Evolutionary conservation across 2,329 filamentous ascomycete genomes (phyloP), one percentile per base, ranked within the genome.

Genomic region (Fusarium praegraminearum): DNA sequence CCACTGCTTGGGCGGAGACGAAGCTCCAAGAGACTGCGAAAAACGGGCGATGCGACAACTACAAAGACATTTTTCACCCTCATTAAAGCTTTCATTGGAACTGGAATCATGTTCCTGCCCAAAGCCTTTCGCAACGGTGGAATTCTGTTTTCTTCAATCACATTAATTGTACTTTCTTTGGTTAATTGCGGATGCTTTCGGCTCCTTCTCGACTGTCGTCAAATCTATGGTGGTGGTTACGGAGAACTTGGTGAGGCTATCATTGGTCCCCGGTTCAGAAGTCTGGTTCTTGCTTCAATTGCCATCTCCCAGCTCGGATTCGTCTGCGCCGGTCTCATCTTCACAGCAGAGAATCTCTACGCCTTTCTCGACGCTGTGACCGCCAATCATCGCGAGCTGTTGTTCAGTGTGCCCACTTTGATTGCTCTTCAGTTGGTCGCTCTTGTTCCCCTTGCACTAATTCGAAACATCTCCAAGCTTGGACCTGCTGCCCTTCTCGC

Each of bases 81-180:
- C 12, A 82, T 94, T 53, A 94, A 94, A 78, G 91, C 91, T 2
- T 94, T 94, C 73, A 87, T 94, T 57, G 91, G 91, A 49, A 94
- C 91, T 1, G 91, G 91, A 65, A 93, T 94, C 77, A 93, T 94
- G 89, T 94, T 94, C 75, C 78, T 94, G 45, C 91, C 91, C 47
- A 93, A 93, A 76, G 91, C 91, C 0, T 94, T 93, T 80, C 88
- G 88, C 74, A 94, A 94, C 69, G 91, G 91, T 36, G 91, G 91
- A 26, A 89, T 94, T 53, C 81, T 93, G 13, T 94, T 94, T 76
- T 93, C 91, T 0, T 90, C 89, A 0, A 79, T 93, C 51, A 89
- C 90, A 1, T 85, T 94, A 69, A 78, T 93, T 46, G 80, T 83
- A 12, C 86, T 93, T 4, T 89, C 91, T 3, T 76, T 86, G 22